Evolutionary conservation across 352 stramenopile genomes (phyloP).

Genomic region (Globisporangium recalcitrans): DNA sequence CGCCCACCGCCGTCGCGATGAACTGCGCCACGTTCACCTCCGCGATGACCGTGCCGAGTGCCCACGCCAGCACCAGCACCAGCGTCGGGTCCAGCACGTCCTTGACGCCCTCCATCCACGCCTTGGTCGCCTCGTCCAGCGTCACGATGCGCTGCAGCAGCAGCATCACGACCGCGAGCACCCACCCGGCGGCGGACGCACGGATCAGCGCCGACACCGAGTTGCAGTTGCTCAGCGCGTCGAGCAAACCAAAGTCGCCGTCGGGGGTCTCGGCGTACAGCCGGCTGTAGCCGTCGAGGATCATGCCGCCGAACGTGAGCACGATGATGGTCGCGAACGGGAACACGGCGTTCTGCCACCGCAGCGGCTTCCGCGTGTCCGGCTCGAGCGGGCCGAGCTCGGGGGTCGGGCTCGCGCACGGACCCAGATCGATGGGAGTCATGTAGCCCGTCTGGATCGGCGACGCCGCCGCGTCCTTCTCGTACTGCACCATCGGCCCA

Average conservation of each 20-base stretch:
- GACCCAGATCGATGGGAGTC: slow-evolving; percentile 52
- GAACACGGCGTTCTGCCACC: slow-evolving; percentile 83
- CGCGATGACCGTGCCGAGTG: slow-evolving; percentile 78
- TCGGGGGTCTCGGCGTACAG: slow-evolving; percentile 42
- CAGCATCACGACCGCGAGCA: slow-evolving; percentile 66
- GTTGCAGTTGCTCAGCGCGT: slow-evolving; percentile 75
- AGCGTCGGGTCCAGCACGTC: slow-evolving; percentile 89
- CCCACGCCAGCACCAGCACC: slow-evolving; percentile 88
- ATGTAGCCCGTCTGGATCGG: slow-evolving; percentile 60
- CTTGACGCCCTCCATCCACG: slow-evolving; percentile 89
- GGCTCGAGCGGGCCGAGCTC: slow-evolving; percentile 68
- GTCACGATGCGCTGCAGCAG: slow-evolving; percentile 81
- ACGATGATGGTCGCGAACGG: slow-evolving; percentile 80
- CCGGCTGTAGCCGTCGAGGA: slow-evolving; percentile 69
- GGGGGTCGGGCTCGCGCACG: slow-evolving; percentile 63
- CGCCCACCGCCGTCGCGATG: slow-evolving; percentile 71
- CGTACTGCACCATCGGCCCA: slow-evolving; percentile 82
- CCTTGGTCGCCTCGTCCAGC: slow-evolving; percentile 83
- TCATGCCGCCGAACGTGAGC: slow-evolving; percentile 85
- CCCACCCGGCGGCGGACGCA: slow-evolving; percentile 69
- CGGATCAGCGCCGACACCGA: slow-evolving; percentile 75
- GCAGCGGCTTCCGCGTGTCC: slow-evolving; percentile 62
- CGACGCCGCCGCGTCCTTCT: slow-evolving; percentile 72
- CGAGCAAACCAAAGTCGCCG: slow-evolving; percentile 46
- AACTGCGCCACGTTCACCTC: slow-evolving; percentile 83